Percentiles rank a stretch among this genome's conserved stretches.
Conservation (phyloP, 1,284 basidiomycete genomes). For the Thelephora terrestris region DNA sequence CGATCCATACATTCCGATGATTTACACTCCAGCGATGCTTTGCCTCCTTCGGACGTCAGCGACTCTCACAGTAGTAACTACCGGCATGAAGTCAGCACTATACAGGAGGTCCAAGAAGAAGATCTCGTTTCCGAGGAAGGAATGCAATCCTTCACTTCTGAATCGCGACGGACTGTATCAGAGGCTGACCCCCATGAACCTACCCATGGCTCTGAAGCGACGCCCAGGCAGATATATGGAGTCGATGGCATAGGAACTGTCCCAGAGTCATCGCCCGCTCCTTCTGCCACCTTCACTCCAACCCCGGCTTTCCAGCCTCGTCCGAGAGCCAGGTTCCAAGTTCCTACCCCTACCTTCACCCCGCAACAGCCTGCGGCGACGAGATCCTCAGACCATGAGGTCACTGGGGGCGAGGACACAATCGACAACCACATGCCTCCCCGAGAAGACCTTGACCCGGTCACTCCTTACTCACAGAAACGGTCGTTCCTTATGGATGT, state of each 20-base stretch:
- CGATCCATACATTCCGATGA: neutral
- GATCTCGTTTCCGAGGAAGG: neutral
- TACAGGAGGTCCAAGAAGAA: neutral
- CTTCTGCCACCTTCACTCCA: constrained; percentile 38
- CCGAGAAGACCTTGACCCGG: constrained; percentile 17
- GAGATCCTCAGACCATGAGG: constrained; percentile 10
- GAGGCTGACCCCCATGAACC: constrained; percentile 29
- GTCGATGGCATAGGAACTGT: constrained; percentile 27
- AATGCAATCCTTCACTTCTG: neutral
- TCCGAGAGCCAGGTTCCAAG: constrained; percentile 47
- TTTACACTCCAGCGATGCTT: neutral
- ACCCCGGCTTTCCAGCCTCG: constrained; percentile 51
- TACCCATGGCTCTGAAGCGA: constrained; percentile 55
- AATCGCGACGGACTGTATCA: neutral
- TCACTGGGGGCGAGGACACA: constrained; percentile 13
- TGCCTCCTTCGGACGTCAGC: constrained; percentile 5
- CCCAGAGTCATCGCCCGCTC: constrained; percentile 28
- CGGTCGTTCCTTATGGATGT: constrained; percentile 69
- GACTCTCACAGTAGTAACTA: neutral
- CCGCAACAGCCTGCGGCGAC: constrained; percentile 15
- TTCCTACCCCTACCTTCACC: constrained; percentile 22
- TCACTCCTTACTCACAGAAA: constrained; percentile 59
- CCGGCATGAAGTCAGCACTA: neutral
- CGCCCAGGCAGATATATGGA: constrained; percentile 9
- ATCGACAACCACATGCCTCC: neutral